These are phyloP conservation scores for Stachybotrys chartarum DNA, from an alignment of 2,329 filamentous ascomycete species.

Conservation along the genomic window DNA sequence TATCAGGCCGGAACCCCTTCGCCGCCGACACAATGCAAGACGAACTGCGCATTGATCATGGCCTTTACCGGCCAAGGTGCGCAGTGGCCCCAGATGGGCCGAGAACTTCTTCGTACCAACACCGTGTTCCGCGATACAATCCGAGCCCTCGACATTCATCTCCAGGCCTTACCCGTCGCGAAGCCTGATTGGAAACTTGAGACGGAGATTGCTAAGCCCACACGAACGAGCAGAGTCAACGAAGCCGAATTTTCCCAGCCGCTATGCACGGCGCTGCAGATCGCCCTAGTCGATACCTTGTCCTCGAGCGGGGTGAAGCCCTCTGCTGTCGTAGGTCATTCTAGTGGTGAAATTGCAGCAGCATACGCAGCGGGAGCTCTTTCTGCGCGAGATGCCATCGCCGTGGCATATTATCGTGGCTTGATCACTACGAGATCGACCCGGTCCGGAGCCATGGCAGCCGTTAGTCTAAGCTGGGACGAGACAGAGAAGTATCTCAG, in stretches of 20 bases:
- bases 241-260: constrained; percentile 27
- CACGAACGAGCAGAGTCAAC: constrained; percentile 15
- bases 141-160: constrained; percentile 1
- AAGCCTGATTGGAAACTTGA: constrained; percentile 10
- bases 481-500: constrained; percentile 19
- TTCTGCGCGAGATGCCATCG: constrained; percentile 25
- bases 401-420: constrained; percentile 32
- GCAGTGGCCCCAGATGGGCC: constrained; percentile 24
- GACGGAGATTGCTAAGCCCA: constrained; percentile 10
- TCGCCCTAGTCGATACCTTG: constrained; percentile 33
- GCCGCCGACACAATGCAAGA: not conserved
- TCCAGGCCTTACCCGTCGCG: constrained; percentile 1
- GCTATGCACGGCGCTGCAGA: constrained; percentile 33
- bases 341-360: constrained; percentile 35
- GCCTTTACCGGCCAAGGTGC: constrained; percentile 29
- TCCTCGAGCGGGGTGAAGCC: constrained; percentile 20
- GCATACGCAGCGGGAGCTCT: constrained; percentile 32
- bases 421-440: constrained; percentile 4
- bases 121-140: constrained; percentile 4
- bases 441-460: constrained; percentile 27
- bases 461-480: constrained; percentile 24
- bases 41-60: constrained; percentile 6
- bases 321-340: constrained; percentile 31
- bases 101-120: constrained; percentile 9
- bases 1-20: not conserved